Conservation (phyloP, 129 eudicot genomes). For the Tanacetum coccineum region DNA sequence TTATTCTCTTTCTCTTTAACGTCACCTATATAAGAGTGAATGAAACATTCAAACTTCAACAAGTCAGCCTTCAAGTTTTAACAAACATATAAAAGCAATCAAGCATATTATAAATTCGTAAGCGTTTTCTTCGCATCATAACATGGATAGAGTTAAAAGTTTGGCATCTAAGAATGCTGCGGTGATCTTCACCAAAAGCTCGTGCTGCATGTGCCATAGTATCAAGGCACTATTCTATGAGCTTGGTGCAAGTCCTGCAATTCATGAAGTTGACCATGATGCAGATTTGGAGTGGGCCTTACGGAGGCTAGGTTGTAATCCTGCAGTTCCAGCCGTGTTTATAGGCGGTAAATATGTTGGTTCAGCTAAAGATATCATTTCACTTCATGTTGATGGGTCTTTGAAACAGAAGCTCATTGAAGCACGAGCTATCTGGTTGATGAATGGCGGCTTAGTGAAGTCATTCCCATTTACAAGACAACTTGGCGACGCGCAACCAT, state of each 20-base stretch:
- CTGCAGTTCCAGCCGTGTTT: constrained; percentile 81
- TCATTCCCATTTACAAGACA: too few species aligned
- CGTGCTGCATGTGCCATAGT: constrained; percentile 96
- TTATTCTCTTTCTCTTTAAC: constrained; percentile 5
- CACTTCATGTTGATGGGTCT: constrained; percentile 80
- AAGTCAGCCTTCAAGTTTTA: constrained; percentile 26
- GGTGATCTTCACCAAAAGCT: constrained; percentile 89
- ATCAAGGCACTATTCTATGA: constrained; percentile 83
- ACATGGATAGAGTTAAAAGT: constrained; percentile 72
- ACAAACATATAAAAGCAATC: constrained; percentile 12
- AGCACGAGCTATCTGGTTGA: constrained; percentile 92
- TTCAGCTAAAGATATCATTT: constrained; percentile 66
- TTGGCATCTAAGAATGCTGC: constrained; percentile 84
- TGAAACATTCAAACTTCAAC: constrained; percentile 27
- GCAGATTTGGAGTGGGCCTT: constrained; percentile 79
- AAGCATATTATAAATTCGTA: background rate
- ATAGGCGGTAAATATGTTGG: constrained; percentile 79
- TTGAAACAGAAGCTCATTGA: constrained; percentile 63
- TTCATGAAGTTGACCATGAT: constrained; percentile 79
- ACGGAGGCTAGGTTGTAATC: constrained; percentile 60
- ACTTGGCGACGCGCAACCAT: too few species aligned
- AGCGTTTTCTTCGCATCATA: background rate
- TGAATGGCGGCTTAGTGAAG: too few species aligned
- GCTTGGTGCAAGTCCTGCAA: constrained; percentile 88
- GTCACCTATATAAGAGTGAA: constrained; percentile 34